Base-by-base conservation (phyloP, 2,329 filamentous ascomycete species). In the Colletotrichum incanum region DNA sequence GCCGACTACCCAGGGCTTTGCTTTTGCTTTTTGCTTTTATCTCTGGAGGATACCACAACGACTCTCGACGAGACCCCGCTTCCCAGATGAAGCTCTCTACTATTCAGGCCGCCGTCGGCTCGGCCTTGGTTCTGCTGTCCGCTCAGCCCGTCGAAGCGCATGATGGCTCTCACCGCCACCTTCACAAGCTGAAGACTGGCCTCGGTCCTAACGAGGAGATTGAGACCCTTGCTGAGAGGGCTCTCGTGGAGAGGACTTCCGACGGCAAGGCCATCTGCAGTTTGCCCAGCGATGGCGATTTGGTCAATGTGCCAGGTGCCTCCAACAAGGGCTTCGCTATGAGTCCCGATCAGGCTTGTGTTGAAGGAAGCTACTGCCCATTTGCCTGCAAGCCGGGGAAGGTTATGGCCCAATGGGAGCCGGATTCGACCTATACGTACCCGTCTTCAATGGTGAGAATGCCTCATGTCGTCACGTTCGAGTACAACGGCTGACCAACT, bases 381-480 rank as follows among this genome's bases (percentile, higher is more conserved):
- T 92, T 93, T 79, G 93, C 93, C 65, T 95, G 93, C 80, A 92
- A 91, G 71, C 81, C 93, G 0, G 93, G 93, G 71, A 89, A 94
- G 84, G 89, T 95, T 37, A 93, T 93, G 86, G 89, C 91, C 74
- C 93, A 96, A 81, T 95, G 93, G 93, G 90, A 94, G 78, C 91
- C 92, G 0, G 81, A 86, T 70, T 93, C 93, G 5, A 90, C 86
- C 7, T 95, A 94, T 79, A 83, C 81, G 45, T 94, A 92, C 80
- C 92, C 93, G 2, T 81, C 87, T 73, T 95, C 93, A 4, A 94
- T 93, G 90, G 92, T 93, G 26, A 67, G 60, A 39, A 14, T 64
- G 67, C 43, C 55, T 68, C 59, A 23, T 64, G 59, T 67, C 54
- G 61, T 52, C 45, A 20, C 11, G 41, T 52, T 68, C 64, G 34